A percentile compares a stretch with the other conserved stretches of the same genome.
These are phyloP conservation scores for Neoboletus magnificus DNA, from an alignment of 768 basidiomycete genomes.

Conservation along the genomic window DNA sequence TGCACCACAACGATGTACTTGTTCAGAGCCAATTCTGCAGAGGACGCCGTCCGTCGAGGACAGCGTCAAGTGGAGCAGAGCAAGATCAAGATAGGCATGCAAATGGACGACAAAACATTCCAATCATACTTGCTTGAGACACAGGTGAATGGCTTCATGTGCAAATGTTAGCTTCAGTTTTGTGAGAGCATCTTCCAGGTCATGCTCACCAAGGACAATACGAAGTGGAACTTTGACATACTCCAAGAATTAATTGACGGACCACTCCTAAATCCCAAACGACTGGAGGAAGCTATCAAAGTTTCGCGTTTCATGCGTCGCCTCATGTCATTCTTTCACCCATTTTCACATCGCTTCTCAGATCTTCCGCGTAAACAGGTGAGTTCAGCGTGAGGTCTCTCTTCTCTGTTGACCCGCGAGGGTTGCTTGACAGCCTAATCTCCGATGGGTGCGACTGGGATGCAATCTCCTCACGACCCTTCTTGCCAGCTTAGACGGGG, in stretches of 20 bases:
- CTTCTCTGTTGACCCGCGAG: not conserved
- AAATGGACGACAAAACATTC: conserved; percentile 94
- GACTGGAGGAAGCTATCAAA: conserved; percentile 93
- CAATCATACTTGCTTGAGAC: conserved; percentile 82
- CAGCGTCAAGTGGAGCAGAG: conserved; percentile 90
- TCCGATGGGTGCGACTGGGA: conserved; percentile 84
- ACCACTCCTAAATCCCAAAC: conserved; percentile 83
- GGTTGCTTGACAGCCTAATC: conserved; percentile 51
- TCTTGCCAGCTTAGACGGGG: conserved; percentile 78
- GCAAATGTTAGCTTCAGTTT: not conserved
- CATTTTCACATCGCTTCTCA: conserved; percentile 83
- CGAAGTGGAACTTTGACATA: conserved; percentile 90
- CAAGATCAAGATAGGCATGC: conserved; percentile 85
- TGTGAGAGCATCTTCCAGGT: conserved; percentile 47
- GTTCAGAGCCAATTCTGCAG: conserved; percentile 69
- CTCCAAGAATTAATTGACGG: conserved; percentile 90
- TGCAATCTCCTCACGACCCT: conserved; percentile 81
- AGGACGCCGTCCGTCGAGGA: conserved; percentile 82
- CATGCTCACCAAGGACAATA: conserved; percentile 81
- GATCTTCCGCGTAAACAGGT: conserved; percentile 73
- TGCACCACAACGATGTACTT: not conserved
- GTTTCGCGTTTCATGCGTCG: conserved; percentile 86
- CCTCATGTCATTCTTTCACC: conserved; percentile 92
- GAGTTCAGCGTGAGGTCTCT: conserved; percentile 1
- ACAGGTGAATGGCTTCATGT: conserved; percentile 48